phyloP scores from a whole-genome alignment of 176 grass and related monocot genomes.

The Ensete glaucum region DNA sequence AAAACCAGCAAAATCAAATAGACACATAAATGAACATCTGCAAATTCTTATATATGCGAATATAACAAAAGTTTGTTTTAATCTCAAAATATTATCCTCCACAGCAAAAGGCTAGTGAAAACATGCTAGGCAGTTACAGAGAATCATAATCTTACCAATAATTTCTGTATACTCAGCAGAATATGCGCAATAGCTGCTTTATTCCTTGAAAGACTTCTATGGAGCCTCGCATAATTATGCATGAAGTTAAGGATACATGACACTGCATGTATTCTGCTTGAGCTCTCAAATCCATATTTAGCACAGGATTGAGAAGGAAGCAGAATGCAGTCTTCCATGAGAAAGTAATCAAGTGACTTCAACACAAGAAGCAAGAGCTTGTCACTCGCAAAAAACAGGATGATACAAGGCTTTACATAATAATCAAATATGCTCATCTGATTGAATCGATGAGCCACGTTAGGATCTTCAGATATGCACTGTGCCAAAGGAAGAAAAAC shows the following conservation, averaged over 20 bases:
- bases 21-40: no score
- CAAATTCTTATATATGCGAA: neutral
- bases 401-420: neutral
- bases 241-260: neutral
- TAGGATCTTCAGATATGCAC: slow-evolving; percentile 7
- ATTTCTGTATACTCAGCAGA: neutral
- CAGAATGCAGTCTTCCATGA: neutral
- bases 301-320: neutral
- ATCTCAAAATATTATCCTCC: neutral
- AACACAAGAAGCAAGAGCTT: slow-evolving; percentile 3
- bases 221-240: slow-evolving; percentile 2
- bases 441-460: neutral
- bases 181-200: slow-evolving; percentile 1
- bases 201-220: slow-evolving; percentile 8
- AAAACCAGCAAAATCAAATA: neutral
- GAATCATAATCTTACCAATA: neutral
- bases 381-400: neutral
- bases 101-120: neutral
- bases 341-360: neutral
- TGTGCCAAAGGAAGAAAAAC: neutral
- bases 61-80: neutral
- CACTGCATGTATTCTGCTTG: slow-evolving; percentile 5
- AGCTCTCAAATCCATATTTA: neutral
- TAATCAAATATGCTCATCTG: neutral
- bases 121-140: neutral